Base-by-base conservation (phyloP, 306 rosid species). In the Cucurbita maxima region DNA sequence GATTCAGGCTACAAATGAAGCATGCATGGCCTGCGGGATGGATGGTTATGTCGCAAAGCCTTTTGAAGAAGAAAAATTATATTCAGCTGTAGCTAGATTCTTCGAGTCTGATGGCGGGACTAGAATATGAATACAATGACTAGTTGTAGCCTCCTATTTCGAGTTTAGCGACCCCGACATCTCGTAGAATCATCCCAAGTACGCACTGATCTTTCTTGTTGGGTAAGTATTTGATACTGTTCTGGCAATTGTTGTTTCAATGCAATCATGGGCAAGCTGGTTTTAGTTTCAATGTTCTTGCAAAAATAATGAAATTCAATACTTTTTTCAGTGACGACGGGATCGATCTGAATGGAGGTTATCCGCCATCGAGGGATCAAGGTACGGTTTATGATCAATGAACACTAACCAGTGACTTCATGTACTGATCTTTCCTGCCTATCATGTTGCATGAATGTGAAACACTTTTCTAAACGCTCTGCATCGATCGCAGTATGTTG, bases 21-120 rank as follows among this genome's bases (percentile, higher is more conserved):
- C 88, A 76, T 89, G 98, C 77, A 86, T 77, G 79, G 80, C 82
- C 71, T 90, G 98, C 22, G 98, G 97, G 83, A 94, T 94, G 98
- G 97, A 94, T 76, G 97, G 71, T 73, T 88, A 83, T 10, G 97
- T 94, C 70, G 80, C 95, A 5, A 94, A 94, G 78, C 98, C 98
- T 58, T 94, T 94, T 5, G 98, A 89, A 75, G 96, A 86, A 81
- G 92, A 85, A 74, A 89, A 94, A 72, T 88, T 94, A 73, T 86
- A 85, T 74, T 79, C 79, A 69, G 90, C 95, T 10, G 80, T 94
- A 61, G 77, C 88, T n/a, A 81, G 63, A 0, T 77, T 88, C 82
- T 90, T 89, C 18, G 78, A 74, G 78, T 79, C 88, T 7, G 81
- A 78, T 75, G 13, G 5, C 19, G 10, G 71, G 71, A 64, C 48